Conservation (phyloP, 148 eudicot genomes). For the Tetragonia tetragonoides region DNA sequence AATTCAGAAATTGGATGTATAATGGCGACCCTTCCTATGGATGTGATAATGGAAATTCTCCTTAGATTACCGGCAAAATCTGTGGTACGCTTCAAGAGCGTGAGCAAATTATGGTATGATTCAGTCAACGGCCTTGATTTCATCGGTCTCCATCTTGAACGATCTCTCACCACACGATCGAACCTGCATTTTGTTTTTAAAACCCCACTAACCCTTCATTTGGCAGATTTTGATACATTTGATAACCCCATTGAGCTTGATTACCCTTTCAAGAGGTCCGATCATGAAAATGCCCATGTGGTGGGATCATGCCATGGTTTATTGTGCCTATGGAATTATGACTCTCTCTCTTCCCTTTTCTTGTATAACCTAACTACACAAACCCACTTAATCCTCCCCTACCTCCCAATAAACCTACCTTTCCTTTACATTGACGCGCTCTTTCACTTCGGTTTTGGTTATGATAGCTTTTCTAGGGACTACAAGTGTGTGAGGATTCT, state of each 20-base stretch:
- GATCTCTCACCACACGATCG: not conserved
- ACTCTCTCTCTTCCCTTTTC: not conserved
- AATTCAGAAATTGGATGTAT: no score
- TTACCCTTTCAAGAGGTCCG: slow-evolving; percentile 10
- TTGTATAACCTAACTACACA: not conserved
- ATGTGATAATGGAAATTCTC: not conserved
- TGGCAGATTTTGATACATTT: slow-evolving; percentile 22
- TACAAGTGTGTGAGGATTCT: not conserved
- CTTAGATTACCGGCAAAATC: slow-evolving; percentile 20
- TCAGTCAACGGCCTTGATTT: slow-evolving; percentile 9
- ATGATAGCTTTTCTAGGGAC: not conserved
- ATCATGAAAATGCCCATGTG: not conserved
- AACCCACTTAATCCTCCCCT: not conserved
- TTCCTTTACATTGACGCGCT: not conserved
- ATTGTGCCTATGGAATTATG: not conserved
- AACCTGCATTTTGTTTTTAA: slow-evolving; percentile 15
- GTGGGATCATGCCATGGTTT: not conserved
- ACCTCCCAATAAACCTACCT: not conserved
- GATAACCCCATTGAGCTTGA: not conserved
- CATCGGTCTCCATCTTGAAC: slow-evolving; percentile 11
- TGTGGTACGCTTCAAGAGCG: not conserved
- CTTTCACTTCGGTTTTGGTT: not conserved
- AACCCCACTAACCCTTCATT: slow-evolving; percentile 1
- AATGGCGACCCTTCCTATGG: slow-evolving; percentile 1
- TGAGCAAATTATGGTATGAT: slow-evolving; percentile 23